Evolutionary conservation across 2,329 filamentous ascomycete species (phyloP), one percentile per base, ranked within the genome.

Genomic region (Huntiella abstrusa): DNA sequence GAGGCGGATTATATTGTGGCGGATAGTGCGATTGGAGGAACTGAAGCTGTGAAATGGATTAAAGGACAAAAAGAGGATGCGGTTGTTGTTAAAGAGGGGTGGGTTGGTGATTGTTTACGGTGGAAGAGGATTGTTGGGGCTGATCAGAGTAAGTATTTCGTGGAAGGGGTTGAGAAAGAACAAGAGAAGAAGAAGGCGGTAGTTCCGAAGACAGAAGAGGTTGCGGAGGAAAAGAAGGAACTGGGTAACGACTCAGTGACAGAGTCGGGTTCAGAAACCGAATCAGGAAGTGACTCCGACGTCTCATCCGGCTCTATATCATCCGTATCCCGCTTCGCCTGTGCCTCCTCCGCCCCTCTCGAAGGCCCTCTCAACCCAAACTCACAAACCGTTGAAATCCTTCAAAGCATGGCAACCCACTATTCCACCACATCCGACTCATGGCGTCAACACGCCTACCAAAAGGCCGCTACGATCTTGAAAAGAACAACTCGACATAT

Each of bases 401-500:
- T 95, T 4, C 73, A 85, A 54, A 68, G 81, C 53, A 86, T 95
- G 83, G 70, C 74, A 37, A 71, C 78, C 45, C 80, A 88, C 59
- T 93, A 94, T 58, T 71, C 71, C 4, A 69, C 77, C 5, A 74
- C 73, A n/a, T 70, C 76, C 35, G 86, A 95, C 55, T 70, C 75
- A 33, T 95, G 83, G 82, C 75, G 85, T 3, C 70, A 70, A 0
- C 64, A 72, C 1, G 78, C 81, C 4, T 95, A 94, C 58, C 76
- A 83, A 33, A 83, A 78, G 57, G 84, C 74, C 10, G 81, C 92
- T 44, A 65, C 68, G n/a, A 80, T 75, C 3, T 67, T 96, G 10
- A 75, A 75, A 39, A 77, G 73, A 41, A 80, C 87, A 51, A 57
- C 64, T 0, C 55, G 53, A 41, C 79, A 75, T 56, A 72, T 95